Evolutionary conservation across 495 filamentous ascomycete species (phyloP), one percentile per base, ranked within the genome.

Genomic region (Penicillium cinerascens): DNA sequence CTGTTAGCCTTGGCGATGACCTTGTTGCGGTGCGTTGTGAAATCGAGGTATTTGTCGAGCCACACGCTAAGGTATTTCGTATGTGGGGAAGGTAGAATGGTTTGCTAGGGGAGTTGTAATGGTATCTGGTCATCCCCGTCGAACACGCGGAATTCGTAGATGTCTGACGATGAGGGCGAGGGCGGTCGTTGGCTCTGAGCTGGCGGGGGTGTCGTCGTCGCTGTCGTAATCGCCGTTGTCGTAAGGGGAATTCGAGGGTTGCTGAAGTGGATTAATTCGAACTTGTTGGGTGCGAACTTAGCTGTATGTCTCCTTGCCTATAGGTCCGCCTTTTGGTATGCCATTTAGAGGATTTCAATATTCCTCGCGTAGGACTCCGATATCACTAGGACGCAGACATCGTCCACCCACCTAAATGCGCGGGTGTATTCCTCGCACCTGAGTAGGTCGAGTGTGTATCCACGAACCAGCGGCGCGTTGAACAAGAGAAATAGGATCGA

Each of bases 241-340:
- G n/a, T n/a, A n/a, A n/a, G n/a, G n/a, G n/a, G n/a, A n/a, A n/a
- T n/a, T 23, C 8, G 26, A 0, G 42, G 29, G 21, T 54, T 49
- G 3, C 3, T 35, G 38, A 56, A 50, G 18, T 60, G 43, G 15
- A 60, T 44, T 0, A 56, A 38, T 22, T 38, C 45, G 33, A 48
- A 56, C 6, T 56, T 67, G 0, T 60, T 29, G 0, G 48, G 38
- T 1, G 52, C 35, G 16, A 65, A 69, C 4, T 40, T 47, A 2
- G 56, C 60, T 5, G 53, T 43, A 48, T 66, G 51, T 8, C 20
- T 13, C 7, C 15, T 27, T 0, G 54, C 55, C 60, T 47, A 69
- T 15, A 22, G 20, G 1, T 52, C 44, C 0, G 53, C 51, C 7
- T 39, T 49, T 5, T 11, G 11, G 5, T 47, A 20, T 6, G 39